A percentile compares a stretch with the other conserved stretches of the same genome.
These are phyloP conservation scores for Epichloe uncinata DNA, from an alignment of 2,329 filamentous ascomycete species.

Conservation along the genomic window DNA sequence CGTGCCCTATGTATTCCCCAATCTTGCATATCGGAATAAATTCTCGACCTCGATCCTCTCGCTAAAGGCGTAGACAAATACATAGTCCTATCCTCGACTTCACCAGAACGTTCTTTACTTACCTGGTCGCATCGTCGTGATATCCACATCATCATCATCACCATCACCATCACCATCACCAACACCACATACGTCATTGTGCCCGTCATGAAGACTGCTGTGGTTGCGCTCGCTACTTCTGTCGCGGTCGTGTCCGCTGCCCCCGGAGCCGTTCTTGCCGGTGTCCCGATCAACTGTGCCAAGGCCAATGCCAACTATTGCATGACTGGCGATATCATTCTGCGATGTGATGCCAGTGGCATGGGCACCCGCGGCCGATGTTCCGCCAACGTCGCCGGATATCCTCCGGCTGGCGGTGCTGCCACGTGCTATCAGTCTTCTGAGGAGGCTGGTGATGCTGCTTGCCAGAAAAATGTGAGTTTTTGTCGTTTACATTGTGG, in stretches of 20 bases:
- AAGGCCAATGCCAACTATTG: conserved; percentile 30
- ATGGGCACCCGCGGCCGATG: conserved; percentile 29
- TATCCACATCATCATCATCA: background rate
- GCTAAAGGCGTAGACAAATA: background rate
- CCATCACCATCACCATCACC: background rate
- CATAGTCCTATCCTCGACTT: background rate
- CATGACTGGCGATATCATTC: conserved; percentile 31
- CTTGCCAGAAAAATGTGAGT: conserved; percentile 33
- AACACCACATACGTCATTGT: background rate
- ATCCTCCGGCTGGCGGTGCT: conserved; percentile 24
- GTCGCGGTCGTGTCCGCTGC: conserved; percentile 24
- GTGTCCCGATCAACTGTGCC: conserved; percentile 23
- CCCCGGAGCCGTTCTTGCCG: conserved; percentile 23
- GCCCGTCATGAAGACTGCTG: conserved; percentile 21
- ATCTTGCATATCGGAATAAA: background rate
- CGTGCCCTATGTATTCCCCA: background rate
- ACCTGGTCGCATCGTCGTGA: background rate
- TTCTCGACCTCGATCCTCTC: background rate
- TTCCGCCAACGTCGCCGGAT: conserved; percentile 29
- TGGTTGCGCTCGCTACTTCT: conserved; percentile 18
- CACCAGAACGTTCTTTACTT: background rate
- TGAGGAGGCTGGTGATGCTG: conserved; percentile 27
- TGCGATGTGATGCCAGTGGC: conserved; percentile 27
- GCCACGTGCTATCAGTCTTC: conserved; percentile 29
- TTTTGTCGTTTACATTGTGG: background rate